These are phyloP conservation scores for Cyclaneusma minus DNA, from an alignment of 2,329 filamentous ascomycete genomes.

Conservation along the genomic window DNA sequence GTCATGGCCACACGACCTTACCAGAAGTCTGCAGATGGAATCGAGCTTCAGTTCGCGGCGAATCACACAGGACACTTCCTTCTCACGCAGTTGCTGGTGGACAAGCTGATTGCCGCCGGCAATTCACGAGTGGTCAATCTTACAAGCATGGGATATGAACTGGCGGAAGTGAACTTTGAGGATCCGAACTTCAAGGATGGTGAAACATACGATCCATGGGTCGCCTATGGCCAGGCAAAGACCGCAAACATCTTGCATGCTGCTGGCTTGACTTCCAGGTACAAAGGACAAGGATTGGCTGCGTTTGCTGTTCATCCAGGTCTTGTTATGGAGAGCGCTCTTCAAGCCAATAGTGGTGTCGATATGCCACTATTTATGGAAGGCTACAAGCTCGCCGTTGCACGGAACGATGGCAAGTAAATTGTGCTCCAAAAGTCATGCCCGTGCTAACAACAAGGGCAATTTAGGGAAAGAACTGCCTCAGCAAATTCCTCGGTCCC, in stretches of 20 bases:
- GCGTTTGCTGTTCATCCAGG: conserved; percentile 3
- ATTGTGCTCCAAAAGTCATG: too few species aligned
- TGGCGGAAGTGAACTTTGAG: conserved; percentile 14
- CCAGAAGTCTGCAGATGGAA: conserved; percentile 4
- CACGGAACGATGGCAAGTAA: too few species aligned
- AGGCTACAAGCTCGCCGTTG: too few species aligned
- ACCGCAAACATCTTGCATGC: conserved; percentile 23
- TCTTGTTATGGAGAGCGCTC: conserved; percentile 1
- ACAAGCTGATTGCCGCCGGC: conserved; percentile 4
- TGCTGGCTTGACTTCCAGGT: conserved; percentile 2
- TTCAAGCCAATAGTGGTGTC: background rate
- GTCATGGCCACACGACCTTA: conserved; percentile 6
- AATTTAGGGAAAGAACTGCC: background rate
- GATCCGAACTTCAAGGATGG: conserved; percentile 6
- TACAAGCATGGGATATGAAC: conserved; percentile 7
- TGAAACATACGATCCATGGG: conserved; percentile 13
- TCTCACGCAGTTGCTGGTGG: conserved; percentile 8
- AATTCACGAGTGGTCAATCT: conserved; percentile 7
- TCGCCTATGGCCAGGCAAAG: conserved; percentile 28
- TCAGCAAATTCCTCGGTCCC: background rate
- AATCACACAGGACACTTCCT: conserved; percentile 11
- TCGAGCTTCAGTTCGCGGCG: conserved; percentile 10
- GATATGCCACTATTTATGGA: too few species aligned
- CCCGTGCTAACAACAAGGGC: too few species aligned
- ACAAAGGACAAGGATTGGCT: conserved; percentile 1